phyloP scores from a whole-genome alignment of 108 stramenopile species.

The Cyclotella distinguenda region DNA sequence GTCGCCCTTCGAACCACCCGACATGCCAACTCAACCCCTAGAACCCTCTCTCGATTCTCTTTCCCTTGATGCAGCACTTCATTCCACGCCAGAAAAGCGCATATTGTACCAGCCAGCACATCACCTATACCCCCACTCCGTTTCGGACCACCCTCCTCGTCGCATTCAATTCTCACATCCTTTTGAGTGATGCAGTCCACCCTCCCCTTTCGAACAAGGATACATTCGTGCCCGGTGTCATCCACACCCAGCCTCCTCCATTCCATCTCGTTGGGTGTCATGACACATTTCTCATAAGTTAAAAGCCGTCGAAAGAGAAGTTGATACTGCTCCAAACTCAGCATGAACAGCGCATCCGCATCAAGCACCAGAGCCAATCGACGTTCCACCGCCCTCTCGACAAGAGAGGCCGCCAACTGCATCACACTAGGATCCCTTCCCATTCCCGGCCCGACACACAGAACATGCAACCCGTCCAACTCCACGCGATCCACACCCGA shows the following conservation, averaged over 20 bases:
- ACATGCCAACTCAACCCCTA: conserved; percentile 52
- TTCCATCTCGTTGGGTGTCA: conserved; percentile 96
- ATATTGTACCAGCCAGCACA: conserved; percentile 84
- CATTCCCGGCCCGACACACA: conserved; percentile 95
- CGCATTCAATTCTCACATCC: conserved; percentile 57
- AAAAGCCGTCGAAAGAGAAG: conserved; percentile 28
- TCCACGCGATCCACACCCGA: no score
- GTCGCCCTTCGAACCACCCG: conserved; percentile 75
- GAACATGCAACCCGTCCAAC: conserved; percentile 69
- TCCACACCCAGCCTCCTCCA: conserved; percentile 57
- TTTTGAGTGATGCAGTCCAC: conserved; percentile 65
- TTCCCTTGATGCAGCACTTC: conserved; percentile 40
- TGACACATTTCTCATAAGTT: conserved; percentile 53
- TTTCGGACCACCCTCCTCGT: conserved; percentile 83
- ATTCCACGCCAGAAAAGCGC: conserved; percentile 82
- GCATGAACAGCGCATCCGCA: conserved; percentile 91
- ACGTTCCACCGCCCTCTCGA: conserved; percentile 53
- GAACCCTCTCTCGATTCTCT: conserved; percentile 5
- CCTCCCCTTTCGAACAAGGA: conserved; percentile 12
- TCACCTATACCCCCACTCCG: conserved; percentile 98
- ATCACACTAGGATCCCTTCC: conserved; percentile 82
- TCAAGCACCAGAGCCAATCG: conserved; percentile 86
- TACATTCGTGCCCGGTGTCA: not conserved
- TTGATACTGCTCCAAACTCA: conserved; percentile 64
- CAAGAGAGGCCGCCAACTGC: conserved; percentile 53